Conservation (phyloP, 208 protist species). For the Crithidia expoeki region DNA sequence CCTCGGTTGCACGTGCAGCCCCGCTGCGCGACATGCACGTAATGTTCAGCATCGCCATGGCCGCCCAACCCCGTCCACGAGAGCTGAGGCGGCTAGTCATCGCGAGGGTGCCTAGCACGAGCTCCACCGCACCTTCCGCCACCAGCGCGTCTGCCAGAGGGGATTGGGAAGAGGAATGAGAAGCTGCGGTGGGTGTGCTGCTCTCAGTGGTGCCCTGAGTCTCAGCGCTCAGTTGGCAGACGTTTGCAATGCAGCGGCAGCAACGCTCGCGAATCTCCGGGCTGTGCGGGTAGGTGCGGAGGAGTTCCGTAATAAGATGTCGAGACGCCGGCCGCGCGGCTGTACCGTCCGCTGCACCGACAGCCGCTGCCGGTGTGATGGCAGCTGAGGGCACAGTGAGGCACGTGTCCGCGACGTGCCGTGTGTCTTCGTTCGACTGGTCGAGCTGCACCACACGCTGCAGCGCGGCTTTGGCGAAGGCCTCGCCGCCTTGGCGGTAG, state of each 20-base stretch:
- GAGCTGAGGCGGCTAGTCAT: slow-evolving; percentile 44
- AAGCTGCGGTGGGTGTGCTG: slow-evolving; percentile 30
- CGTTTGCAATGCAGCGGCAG: slow-evolving; percentile 85
- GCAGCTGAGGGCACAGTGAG: not conserved
- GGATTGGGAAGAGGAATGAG: not conserved
- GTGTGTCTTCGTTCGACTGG: slow-evolving; percentile 60
- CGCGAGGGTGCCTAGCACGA: slow-evolving; percentile 59
- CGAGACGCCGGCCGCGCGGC: slow-evolving; percentile 7
- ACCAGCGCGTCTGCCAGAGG: slow-evolving; percentile 66
- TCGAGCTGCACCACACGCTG: slow-evolving; percentile 63
- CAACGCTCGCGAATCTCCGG: slow-evolving; percentile 62
- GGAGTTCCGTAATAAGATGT: slow-evolving; percentile 60
- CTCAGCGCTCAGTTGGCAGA: slow-evolving; percentile 56
- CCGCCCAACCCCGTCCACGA: slow-evolving; percentile 61
- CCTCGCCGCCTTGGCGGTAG: slow-evolving; percentile 38
- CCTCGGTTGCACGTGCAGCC: slow-evolving; percentile 35
- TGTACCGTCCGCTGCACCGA: not conserved
- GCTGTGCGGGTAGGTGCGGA: slow-evolving; percentile 57
- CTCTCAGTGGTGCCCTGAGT: not conserved
- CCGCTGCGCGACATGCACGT: slow-evolving; percentile 64
- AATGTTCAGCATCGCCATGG: slow-evolving; percentile 71
- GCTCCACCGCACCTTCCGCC: slow-evolving; percentile 64
- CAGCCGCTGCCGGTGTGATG: no score
- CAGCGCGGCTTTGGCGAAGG: slow-evolving; percentile 40
- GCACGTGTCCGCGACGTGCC: slow-evolving; percentile 35